Evolutionary conservation across 2,329 filamentous ascomycete species (phyloP).

Genomic region (Zasmidium angulare): DNA sequence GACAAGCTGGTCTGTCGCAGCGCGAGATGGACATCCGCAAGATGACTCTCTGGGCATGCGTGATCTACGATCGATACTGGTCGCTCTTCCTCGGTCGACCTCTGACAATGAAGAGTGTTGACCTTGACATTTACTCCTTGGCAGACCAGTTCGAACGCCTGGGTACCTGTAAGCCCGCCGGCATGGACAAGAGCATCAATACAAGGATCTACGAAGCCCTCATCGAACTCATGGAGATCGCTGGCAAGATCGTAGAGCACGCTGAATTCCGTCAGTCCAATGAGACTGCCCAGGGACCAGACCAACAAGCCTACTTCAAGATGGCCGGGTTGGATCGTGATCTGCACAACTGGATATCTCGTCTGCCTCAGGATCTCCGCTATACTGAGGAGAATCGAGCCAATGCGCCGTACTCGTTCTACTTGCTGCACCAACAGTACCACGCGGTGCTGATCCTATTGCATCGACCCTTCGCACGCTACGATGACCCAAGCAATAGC

Average conservation of each 20-base stretch:
- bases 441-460: conserved; percentile 27
- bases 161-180: conserved; percentile 27
- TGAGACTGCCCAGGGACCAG: conserved; percentile 15
- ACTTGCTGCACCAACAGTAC: conserved; percentile 29
- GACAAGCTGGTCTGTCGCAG: conserved; percentile 23
- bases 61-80: conserved; percentile 31
- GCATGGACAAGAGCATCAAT: conserved; percentile 23
- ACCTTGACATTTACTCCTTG: conserved; percentile 27
- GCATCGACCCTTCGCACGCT: conserved; percentile 28
- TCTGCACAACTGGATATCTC: conserved; percentile 24
- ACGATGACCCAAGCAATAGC: conserved; percentile 17
- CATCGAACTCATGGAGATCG: conserved; percentile 30
- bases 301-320: conserved; percentile 28
- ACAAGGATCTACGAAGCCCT: conserved; percentile 29
- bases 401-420: conserved; percentile 25
- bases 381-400: conserved; percentile 27
- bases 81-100: conserved; percentile 28
- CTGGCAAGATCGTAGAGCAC: conserved; percentile 29
- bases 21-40: conserved; percentile 26
- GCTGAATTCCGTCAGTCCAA: conserved; percentile 22
- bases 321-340: conserved; percentile 28
- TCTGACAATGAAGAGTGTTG: conserved; percentile 28
- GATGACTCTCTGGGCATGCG: conserved; percentile 30
- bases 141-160: conserved; percentile 27
- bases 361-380: conserved; percentile 24